Evolutionary conservation across 768 basidiomycete species (phyloP), one percentile per base, ranked within the genome.

Genomic region (Mycena pura): DNA sequence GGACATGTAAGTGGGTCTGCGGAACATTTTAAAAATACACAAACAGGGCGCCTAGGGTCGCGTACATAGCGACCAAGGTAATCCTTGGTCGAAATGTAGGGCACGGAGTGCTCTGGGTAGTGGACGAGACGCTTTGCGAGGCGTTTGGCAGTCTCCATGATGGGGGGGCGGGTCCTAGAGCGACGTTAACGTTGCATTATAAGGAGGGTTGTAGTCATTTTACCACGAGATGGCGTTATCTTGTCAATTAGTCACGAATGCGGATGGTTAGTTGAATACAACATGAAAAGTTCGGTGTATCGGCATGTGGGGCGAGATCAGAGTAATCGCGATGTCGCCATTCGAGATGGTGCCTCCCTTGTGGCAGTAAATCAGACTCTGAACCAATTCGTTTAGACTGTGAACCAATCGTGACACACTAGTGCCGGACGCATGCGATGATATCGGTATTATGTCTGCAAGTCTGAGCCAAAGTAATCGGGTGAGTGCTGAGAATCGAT

Each of bases 91-190:
- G 88, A 83, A 44, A 92, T 77, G 40, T 87, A 77, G 22, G 88
- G 84, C 6, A 88, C 82, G 10, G 73, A 69, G 8, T 86, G 76
- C 53, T 91, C 88, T 8, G 88, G 86, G 66, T 88, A 80, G 7
- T 75, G 84, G 44, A 93, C 79, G 40, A 86, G 62, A 45, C 78
- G 80, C 74, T 91, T 91, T 27, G 82, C 84, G 38, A 82, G 62
- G 25, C 75, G 78, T 72, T 84, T 87, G 21, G 76, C 77, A 27
- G 77, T 58, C 28, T 69, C 60, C 62, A 65, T 63, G 25, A n/a
- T n/a, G n/a, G n/a, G 63, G 47, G 60, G 65, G 56, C 14, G 28
- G 9, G 22, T 24, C 34, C 22, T 34, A 9, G 27, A 39, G 39
- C 43, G 51, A 43, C 39, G n/a, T n/a, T n/a, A n/a, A n/a, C n/a